These are phyloP conservation scores for Epichloe glyceriae DNA, from an alignment of 2,329 filamentous ascomycete species.

Conservation along the genomic window DNA sequence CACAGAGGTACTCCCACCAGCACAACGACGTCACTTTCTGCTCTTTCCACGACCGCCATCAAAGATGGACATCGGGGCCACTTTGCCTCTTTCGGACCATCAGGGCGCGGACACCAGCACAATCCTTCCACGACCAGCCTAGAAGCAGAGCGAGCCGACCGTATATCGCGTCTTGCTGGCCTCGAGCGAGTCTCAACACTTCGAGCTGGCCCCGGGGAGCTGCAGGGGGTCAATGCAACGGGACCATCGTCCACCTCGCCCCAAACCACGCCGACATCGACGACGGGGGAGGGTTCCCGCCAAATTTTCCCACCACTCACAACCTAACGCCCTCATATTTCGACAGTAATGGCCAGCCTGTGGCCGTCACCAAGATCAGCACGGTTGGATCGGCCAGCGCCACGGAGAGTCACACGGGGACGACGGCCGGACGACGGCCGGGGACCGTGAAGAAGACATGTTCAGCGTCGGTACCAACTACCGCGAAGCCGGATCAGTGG, in stretches of 20 bases:
- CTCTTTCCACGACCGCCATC: conserved; percentile 86
- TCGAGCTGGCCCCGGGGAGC: conserved; percentile 35
- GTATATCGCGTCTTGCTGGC: conserved; percentile 88
- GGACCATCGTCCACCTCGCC: conserved; percentile 27
- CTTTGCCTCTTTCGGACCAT: conserved; percentile 35
- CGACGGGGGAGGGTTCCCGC: conserved; percentile 25
- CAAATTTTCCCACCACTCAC: conserved; percentile 24
- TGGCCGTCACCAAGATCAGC: conserved; percentile 61
- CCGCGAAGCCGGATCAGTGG: conserved; percentile 44
- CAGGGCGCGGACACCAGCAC: conserved; percentile 45
- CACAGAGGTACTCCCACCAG: conserved; percentile 71
- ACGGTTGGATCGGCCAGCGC: conserved; percentile 87
- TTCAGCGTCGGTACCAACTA: conserved; percentile 55
- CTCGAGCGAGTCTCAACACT: conserved; percentile 76
- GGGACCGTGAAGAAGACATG: conserved; percentile 52
- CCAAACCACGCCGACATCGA: conserved; percentile 39
- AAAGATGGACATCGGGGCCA: conserved; percentile 90
- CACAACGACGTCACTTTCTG: conserved; percentile 79
- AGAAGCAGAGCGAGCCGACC: conserved; percentile 85
- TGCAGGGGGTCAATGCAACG: conserved; percentile 11
- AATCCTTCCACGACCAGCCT: conserved; percentile 55
- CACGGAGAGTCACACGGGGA: conserved; percentile 59
- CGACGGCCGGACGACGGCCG: conserved; percentile 36
- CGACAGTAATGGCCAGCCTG: conserved; percentile 59
- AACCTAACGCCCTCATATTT: conserved; percentile 60